These are phyloP conservation scores for Rhynchosporium secalis DNA, from an alignment of 2,329 filamentous ascomycete genomes.

Conservation along the genomic window DNA sequence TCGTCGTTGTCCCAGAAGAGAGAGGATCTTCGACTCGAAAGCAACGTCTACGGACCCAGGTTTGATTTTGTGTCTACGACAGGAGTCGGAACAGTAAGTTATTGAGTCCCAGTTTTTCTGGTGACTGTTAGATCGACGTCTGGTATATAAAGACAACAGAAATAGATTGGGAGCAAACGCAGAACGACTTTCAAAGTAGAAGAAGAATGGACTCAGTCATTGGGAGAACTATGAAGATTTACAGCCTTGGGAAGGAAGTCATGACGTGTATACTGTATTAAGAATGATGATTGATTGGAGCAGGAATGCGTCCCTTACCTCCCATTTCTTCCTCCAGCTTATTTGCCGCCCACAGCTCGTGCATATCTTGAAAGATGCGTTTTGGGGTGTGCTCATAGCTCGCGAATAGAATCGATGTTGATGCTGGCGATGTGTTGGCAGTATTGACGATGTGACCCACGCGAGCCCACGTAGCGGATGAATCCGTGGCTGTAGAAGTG, in stretches of 20 bases:
- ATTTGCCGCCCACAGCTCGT: conserved; percentile 22
- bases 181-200: neutral
- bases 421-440: conserved; percentile 10
- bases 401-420: conserved; percentile 8
- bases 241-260: conserved; percentile 4
- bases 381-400: conserved; percentile 16
- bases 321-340: conserved; percentile 26
- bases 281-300: neutral
- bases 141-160: neutral
- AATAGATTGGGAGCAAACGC: neutral
- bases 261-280: neutral
- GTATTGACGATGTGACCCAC: neutral
- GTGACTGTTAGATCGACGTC: neutral
- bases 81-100: conserved; percentile 23
- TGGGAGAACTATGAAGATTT: too few species aligned
- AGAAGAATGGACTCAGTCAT: neutral
- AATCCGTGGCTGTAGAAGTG: neutral
- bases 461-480: neutral
- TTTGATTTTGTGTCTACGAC: conserved; percentile 24
- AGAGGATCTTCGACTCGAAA: conserved; percentile 21
- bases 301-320: conserved; percentile 12
- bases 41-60: conserved; percentile 16
- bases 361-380: conserved; percentile 18
- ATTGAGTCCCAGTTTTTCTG: conserved; percentile 27
- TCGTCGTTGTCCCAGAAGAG: conserved; percentile 15